Base-by-base conservation (phyloP, 2,329 filamentous ascomycete species). In the Corynespora cassiicola region DNA sequence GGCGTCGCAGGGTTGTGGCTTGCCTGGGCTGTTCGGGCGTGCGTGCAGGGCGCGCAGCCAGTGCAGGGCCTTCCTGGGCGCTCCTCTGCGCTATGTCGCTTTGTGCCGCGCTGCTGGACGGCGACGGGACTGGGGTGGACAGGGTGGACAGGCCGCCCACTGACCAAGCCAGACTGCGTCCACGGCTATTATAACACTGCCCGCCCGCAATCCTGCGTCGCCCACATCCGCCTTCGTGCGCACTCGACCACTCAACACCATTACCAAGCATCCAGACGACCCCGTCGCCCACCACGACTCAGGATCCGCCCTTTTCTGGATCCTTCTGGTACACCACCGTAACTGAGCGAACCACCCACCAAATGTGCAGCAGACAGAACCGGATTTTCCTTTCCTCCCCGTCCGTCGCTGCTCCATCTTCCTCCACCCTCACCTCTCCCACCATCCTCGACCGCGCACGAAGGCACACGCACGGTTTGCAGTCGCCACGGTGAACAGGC, bases 331-430 rank as follows among this genome's bases (percentile, higher is more conserved):
- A 62, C 26, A 36, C 36, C 53, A 54, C 51, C 56, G 45, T 32
- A 48, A 27, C 36, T 14, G 6, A 25, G 12, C 26, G 17, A 29
- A 33, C 32, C 23, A 47, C 20, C 31, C 52, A 56, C 55, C 60
- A 51, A 68, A 68, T 68, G 65, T 67, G 52, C 54, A 60, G 63
- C 42, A 63, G 56, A 55, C 61, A 59, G 61, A 52, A 41, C 42
- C 48, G 52, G 47, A 41, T 43, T 44, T 58, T 50, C 50, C 47
- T 50, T 54, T 52, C 51, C 46, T 57, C 55, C 53, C 49, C 54
- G 43, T 52, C 50, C 59, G 54, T 62, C 51, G 53, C 58, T 56
- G 62, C 61, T 48, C 58, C 57, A 40, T 50, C 59, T 26, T 37
- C 31, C 34, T 27, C 17, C 23, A 9, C 17, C 40, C 42, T 44